These are phyloP conservation scores for Spongospora subterranea DNA, from an alignment of 208 protist species.

Conservation along the genomic window DNA sequence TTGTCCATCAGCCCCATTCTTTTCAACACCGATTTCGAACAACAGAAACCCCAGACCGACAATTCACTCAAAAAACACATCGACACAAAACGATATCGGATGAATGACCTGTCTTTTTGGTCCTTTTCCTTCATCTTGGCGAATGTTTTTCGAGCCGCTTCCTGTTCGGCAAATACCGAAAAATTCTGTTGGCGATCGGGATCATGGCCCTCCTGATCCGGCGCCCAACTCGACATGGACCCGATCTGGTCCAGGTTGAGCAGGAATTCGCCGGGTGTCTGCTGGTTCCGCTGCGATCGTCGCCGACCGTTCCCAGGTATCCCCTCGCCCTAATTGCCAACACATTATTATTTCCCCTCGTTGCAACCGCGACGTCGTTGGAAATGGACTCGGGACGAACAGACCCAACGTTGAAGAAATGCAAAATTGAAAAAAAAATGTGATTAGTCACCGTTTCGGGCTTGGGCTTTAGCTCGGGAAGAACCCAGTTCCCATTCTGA, in stretches of 20 bases:
- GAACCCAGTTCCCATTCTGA: not conserved
- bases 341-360: too few species aligned
- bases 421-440: too few species aligned
- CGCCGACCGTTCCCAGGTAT: not conserved
- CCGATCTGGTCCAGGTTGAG: not conserved
- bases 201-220: not conserved
- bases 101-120: not conserved
- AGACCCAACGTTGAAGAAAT: too few species aligned
- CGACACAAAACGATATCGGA: not conserved
- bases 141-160: not conserved
- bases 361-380: too few species aligned
- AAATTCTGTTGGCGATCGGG: not conserved
- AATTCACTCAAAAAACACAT: too few species aligned
- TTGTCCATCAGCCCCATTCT: too few species aligned
- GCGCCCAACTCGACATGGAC: not conserved
- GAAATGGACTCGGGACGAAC: too few species aligned
- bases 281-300: not conserved
- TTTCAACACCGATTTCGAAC: too few species aligned
- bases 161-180: not conserved
- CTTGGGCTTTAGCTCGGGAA: not conserved
- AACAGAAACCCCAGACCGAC: too few species aligned
- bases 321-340: too few species aligned
- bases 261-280: not conserved
- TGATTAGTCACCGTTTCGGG: too few species aligned
- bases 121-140: not conserved